Base-by-base conservation (phyloP, 2,329 filamentous ascomycete genomes). In the Herpotrichia juniperi region DNA sequence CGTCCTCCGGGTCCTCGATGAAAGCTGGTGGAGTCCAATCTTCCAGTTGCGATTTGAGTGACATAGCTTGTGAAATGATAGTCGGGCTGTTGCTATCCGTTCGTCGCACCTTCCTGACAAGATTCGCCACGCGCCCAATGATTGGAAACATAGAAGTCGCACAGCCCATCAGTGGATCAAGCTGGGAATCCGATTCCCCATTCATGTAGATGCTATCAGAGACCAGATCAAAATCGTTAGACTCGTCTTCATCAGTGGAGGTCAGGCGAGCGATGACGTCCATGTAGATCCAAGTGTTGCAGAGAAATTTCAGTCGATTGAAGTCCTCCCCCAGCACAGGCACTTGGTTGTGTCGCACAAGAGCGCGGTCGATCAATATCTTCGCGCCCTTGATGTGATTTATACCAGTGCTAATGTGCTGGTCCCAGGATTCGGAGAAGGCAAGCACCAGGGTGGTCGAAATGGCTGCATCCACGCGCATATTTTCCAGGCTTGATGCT, bases 261-360 rank as follows among this genome's bases (percentile, higher is more conserved):
- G 86, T 89, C 43, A 90, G 74, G 12, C 87, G 81, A 21, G 87
- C 84, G 56, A 90, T 86, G 24, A 90, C 87, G 66, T 89, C 86
- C 81, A 89, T 87, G 62, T 90, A 90, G 7, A 89, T 80, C 84
- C 86, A 90, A 3, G 84, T 85, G 63, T 89, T 89, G 72, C 85
- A 87, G 16, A 90, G 75, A 60, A 90, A 90, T 49, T 83, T 83
- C 21, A 90, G 74, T 7, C 85, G 76, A 32, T 78, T 74, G 57
- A 68, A 66, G 42, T 73, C 69, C 19, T 71, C 66, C 3, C 78
- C 80, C n/a, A 63, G 65, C 44, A 75, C 62, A 34, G 77, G 73
- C 9, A 64, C 61, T 26, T 67, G 68, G 57, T 74, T 71, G 64
- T 82, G 78, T 60, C 79, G 72, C 50, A 75, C 71, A 21, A 89